These are phyloP conservation scores for Aspergillus egyptiacus DNA, from an alignment of 495 filamentous ascomycete genomes.

Conservation along the genomic window DNA sequence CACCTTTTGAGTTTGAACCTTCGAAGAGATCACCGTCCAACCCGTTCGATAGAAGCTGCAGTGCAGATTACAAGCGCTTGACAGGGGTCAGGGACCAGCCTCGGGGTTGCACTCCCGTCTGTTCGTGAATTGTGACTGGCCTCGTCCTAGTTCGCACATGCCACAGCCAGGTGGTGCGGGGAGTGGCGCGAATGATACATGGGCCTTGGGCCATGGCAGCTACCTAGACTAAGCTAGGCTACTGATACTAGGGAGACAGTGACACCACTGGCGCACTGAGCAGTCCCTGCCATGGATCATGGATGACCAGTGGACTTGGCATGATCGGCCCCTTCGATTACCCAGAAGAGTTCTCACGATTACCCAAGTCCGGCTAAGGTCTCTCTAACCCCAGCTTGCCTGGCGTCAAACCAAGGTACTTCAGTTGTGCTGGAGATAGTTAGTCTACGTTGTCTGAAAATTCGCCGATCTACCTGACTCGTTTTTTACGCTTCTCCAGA, in stretches of 20 bases:
- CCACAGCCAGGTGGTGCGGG: slow-evolving; percentile 7
- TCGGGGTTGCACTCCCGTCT: no score
- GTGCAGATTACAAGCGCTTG: no score
- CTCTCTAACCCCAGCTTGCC: neutral
- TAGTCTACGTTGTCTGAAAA: no score
- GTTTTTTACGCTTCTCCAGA: no score
- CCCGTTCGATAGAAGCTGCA: no score
- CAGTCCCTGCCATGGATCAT: neutral
- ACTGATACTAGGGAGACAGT: no score
- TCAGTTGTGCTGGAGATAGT: neutral
- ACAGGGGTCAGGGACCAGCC: neutral
- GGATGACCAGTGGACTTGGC: slow-evolving; percentile 6
- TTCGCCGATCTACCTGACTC: no score
- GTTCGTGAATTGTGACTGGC: no score
- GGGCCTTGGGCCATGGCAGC: no score
- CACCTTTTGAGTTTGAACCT: neutral
- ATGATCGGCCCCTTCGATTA: slow-evolving; percentile 21
- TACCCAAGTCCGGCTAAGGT: slow-evolving; percentile 13
- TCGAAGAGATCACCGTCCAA: no score
- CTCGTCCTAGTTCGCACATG: neutral
- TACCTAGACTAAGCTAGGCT: no score
- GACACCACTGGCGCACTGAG: neutral
- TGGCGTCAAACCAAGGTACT: no score
- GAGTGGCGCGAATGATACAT: slow-evolving; percentile 1
- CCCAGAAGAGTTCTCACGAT: slow-evolving; percentile 21